phyloP scores from a whole-genome alignment of 2,329 filamentous ascomycete species.

The Penicillium sp. region DNA sequence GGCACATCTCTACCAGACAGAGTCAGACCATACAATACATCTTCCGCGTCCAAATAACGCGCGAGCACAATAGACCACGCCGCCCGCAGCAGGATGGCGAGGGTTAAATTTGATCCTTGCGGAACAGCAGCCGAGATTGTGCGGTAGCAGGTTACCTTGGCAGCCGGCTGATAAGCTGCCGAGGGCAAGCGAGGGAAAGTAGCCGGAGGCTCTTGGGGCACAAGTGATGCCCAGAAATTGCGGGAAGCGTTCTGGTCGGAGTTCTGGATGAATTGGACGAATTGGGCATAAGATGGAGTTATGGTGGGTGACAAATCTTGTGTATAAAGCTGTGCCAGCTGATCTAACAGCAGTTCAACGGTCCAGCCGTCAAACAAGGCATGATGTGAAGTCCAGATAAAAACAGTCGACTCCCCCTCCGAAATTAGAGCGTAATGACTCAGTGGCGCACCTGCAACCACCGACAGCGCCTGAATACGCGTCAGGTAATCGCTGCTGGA shows the following conservation, averaged over 20 bases:
- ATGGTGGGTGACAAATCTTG: background rate
- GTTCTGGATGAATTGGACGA: conserved; percentile 21
- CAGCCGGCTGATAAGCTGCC: background rate
- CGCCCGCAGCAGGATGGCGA: background rate
- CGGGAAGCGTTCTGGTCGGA: conserved; percentile 5
- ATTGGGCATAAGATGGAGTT: conserved; percentile 8
- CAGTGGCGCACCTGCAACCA: background rate
- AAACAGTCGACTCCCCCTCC: conserved; percentile 11
- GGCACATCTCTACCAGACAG: conserved; percentile 40
- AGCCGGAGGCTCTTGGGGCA: background rate
- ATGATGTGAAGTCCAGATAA: conserved; percentile 44
- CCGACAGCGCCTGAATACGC: background rate
- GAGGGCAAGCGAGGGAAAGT: conserved; percentile 7
- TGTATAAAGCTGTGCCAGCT: background rate
- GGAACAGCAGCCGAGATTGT: conserved; percentile 6
- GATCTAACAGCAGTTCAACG: background rate
- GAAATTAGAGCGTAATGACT: background rate
- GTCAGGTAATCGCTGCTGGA: background rate
- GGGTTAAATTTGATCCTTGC: conserved; percentile 33
- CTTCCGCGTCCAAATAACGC: conserved; percentile 34
- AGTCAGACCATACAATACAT: conserved; percentile 41
- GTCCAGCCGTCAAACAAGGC: conserved; percentile 42
- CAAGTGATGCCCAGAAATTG: conserved; percentile 10
- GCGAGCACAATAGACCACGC: conserved; percentile 40
- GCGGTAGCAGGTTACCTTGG: background rate